Evolutionary conservation across 345 rosid species (phyloP), one percentile per base, ranked within the genome.

Genomic region (Erodium maritimum): DNA sequence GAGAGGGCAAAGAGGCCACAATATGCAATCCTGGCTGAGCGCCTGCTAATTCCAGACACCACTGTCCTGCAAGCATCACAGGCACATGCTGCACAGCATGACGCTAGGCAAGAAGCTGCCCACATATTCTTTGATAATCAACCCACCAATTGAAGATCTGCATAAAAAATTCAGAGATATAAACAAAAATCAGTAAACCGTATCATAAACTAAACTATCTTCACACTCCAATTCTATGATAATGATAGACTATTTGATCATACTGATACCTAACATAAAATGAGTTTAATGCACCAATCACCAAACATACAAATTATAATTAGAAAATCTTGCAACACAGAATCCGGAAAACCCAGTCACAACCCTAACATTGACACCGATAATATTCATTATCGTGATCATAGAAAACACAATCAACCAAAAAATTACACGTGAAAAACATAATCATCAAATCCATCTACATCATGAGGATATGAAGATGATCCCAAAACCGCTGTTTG

Each of bases 71-170:
- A 90, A 1, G 99, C 97, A 57, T 90, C 88, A 63, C 99, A 94
- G 10, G 99, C 99, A 62, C 99, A 94, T 1, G 95, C 86, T 7
- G 97, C 99, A 62, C 97, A 90, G 68, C 99, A 90, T 52, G 97
- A 87, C 56, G 99, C 99, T 4, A 94, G 90, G 79, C 99, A 94
- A 64, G 99, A 82, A 37, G 99, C 99, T 25, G 99, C 97, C 86
- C 86, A 94, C 99, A 90, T 94, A 70, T 68, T 81, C 34, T 68
- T 50, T 65, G 11, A 54, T 21, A 9, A 54, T 37, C 65, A 57
- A 54, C 42, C n/a, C 65, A 60, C 63, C 21, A 14, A 42, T 42
- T 42, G 48, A 42, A 42, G 48, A 42, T 42, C 48, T 42, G 12
- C 56, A 22, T 21, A 57, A 24, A 7, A 29, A 29, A 29, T 11